Percentiles rank a stretch among this genome's conserved stretches.
Conservation (phyloP, 1,284 basidiomycete genomes). For the Puccinia novopanici region DNA sequence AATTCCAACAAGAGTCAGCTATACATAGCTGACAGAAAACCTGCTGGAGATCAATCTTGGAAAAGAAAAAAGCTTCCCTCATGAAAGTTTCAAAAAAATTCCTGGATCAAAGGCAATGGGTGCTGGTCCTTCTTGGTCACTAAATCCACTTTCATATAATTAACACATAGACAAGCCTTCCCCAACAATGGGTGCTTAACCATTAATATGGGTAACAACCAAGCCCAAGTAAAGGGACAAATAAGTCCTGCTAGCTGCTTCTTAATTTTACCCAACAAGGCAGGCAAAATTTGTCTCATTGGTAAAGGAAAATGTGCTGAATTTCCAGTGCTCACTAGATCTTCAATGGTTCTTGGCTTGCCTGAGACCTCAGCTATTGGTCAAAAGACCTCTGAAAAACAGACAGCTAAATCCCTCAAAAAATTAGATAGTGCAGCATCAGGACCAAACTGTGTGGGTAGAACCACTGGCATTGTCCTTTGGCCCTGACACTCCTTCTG, state of each 20-base stretch:
- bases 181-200: neutral
- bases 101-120: too few relatives aligned
- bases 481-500: neutral
- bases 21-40: slow-evolving; percentile 8
- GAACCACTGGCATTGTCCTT: neutral
- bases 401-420: neutral
- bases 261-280: neutral
- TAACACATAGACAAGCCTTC: too few relatives aligned
- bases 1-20: neutral
- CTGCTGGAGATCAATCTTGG: slow-evolving; percentile 1
- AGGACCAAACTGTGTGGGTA: neutral
- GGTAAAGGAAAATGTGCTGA: neutral
- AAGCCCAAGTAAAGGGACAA: neutral
- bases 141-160: too few relatives aligned
- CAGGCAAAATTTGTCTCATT: neutral
- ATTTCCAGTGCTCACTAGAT: neutral
- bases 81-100: too few relatives aligned
- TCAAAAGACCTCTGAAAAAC: neutral
- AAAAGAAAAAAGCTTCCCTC: neutral
- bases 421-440: neutral
- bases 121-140: too few relatives aligned
- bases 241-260: neutral
- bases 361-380: neutral
- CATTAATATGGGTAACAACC: neutral
- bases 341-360: neutral